A percentile compares a stretch with the other conserved stretches of the same genome.
Evolutionary conservation across 2,329 filamentous ascomycete genomes (phyloP).

Genomic region (Cercospora sesami): DNA sequence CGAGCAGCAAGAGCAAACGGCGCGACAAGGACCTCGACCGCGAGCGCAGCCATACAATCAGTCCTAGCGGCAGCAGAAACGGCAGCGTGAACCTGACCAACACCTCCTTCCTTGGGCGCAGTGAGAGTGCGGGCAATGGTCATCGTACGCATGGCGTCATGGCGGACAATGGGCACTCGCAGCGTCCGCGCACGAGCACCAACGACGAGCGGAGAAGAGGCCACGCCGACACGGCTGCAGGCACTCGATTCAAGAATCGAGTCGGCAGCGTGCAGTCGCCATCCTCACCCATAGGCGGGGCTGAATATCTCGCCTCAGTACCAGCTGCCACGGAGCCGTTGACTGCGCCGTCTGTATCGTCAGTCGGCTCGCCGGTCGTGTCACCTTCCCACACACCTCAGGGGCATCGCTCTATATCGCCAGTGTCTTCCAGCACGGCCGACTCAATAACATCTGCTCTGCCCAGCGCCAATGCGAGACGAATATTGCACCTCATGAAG

Average conservation of each 20-base stretch:
- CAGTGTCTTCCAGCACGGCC: conserved; percentile 34
- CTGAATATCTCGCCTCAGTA: conserved; percentile 38
- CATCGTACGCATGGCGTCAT: conserved; percentile 26
- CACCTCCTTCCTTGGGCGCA: conserved; percentile 27
- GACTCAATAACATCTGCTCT: conserved; percentile 35
- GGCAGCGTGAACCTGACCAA: conserved; percentile 26
- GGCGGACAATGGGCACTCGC: conserved; percentile 21
- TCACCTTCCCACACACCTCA: conserved; percentile 26
- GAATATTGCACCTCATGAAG: conserved; percentile 74
- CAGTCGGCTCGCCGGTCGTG: conserved; percentile 33
- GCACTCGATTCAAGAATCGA: conserved; percentile 58
- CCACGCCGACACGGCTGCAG: conserved; percentile 44
- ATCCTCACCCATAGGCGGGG: conserved; percentile 46
- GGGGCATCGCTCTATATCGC: conserved; percentile 34
- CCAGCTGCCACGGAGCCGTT: conserved; percentile 33
- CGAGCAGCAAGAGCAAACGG: conserved; percentile 26
- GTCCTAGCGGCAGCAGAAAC: conserved; percentile 32
- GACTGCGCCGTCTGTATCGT: conserved; percentile 35
- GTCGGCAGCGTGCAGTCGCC: conserved; percentile 71
- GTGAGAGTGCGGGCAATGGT: conserved; percentile 33
- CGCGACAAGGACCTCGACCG: conserved; percentile 15
- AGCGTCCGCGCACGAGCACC: conserved; percentile 53
- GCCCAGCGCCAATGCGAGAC: conserved; percentile 59
- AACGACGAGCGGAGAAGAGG: conserved; percentile 50
- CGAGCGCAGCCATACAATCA: conserved; percentile 21